Evolutionary conservation across 2,329 filamentous ascomycete genomes (phyloP).

Genomic region (Fusarium circinatum): DNA sequence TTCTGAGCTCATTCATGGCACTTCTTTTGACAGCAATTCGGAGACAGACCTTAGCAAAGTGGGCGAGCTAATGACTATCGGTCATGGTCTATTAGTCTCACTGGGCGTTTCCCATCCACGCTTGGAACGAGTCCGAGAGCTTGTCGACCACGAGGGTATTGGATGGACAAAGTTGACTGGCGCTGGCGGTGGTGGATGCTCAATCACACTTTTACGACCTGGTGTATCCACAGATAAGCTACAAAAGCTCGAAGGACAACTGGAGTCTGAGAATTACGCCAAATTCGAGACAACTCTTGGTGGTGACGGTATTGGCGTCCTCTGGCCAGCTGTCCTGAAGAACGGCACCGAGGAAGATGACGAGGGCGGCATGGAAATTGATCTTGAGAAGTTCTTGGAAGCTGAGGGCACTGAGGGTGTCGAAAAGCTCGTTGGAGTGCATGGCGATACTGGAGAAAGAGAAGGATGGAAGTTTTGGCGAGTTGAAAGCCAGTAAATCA

Average conservation of each 20-base stretch:
- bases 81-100: conserved; percentile 91
- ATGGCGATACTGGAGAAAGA: conserved; percentile 72
- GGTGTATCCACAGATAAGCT: conserved; percentile 67
- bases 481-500: conserved; percentile 58
- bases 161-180: conserved; percentile 99
- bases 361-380: conserved; percentile 90
- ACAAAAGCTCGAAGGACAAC: conserved; percentile 69
- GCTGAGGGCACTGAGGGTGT: conserved; percentile 87
- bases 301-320: conserved; percentile 91
- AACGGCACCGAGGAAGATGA: conserved; percentile 83
- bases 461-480: conserved; percentile 92
- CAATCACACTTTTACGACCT: conserved; percentile 87
- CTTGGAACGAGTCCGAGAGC: conserved; percentile 88
- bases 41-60: conserved; percentile 74
- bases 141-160: conserved; percentile 88
- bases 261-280: conserved; percentile 78
- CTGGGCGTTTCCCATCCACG: conserved; percentile 95
- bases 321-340: conserved; percentile 91
- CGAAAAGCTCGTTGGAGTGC: conserved; percentile 86
- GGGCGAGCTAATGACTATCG: conserved; percentile 90
- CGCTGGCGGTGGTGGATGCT: conserved; percentile 94
- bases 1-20: conserved; percentile 63
- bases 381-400: conserved; percentile 83
- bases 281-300: conserved; percentile 91
- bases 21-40: conserved; percentile 74